Evolutionary conservation across 1,284 basidiomycete genomes (phyloP).

Genomic region (Papiliotrema laurentii): DNA sequence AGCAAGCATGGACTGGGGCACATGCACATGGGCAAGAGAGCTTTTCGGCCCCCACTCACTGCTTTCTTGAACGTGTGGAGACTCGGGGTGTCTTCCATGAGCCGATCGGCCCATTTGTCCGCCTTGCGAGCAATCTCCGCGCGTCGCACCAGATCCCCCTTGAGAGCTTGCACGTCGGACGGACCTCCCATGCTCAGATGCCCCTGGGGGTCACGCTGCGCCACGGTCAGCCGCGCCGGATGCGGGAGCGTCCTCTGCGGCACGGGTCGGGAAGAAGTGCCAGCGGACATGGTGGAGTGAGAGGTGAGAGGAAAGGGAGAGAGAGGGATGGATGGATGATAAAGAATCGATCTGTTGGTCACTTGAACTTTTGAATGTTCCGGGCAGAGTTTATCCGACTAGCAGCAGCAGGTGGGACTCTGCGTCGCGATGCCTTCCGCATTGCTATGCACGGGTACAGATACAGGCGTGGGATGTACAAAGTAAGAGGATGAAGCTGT

Average conservation of each 20-base stretch:
- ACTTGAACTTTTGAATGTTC: no score
- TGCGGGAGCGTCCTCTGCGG: slow-evolving; percentile 1
- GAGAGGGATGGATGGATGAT: no score
- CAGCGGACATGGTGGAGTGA: background rate
- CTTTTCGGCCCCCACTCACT: slow-evolving; percentile 13
- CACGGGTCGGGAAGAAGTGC: background rate
- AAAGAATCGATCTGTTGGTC: no score
- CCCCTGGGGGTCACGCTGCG: background rate
- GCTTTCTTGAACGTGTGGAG: slow-evolving; percentile 18
- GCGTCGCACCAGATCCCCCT: background rate
- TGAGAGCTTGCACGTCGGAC: background rate
- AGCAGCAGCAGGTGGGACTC: no score
- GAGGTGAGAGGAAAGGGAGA: no score
- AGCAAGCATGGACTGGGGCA: background rate
- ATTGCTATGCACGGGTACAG: no score
- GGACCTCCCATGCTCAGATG: background rate
- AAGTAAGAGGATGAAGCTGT: no score
- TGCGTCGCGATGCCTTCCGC: no score
- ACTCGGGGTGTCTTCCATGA: slow-evolving; percentile 28
- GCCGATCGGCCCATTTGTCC: slow-evolving; percentile 25
- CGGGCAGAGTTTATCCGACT: no score
- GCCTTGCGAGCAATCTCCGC: slow-evolving; percentile 13
- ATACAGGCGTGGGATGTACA: no score
- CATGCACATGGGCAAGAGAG: background rate
- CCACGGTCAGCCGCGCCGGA: background rate